Base-by-base conservation (phyloP, 2,329 filamentous ascomycete genomes). In the Pseudogymnoascus sp. region DNA sequence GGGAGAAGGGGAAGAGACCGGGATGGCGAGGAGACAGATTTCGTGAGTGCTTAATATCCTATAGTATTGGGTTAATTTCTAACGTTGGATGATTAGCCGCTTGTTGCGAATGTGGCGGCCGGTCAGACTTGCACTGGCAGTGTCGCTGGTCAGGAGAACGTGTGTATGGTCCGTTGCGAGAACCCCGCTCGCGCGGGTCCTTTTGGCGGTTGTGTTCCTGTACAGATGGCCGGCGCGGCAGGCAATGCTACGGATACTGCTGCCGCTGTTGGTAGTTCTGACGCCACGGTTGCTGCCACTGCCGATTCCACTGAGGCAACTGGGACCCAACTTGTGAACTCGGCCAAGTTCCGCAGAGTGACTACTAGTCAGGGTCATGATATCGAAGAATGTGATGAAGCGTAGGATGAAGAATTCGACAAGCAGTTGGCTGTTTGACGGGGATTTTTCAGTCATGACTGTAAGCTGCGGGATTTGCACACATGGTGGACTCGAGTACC, bases 161-260 rank as follows among this genome's bases (percentile, higher is more conserved):
- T 86, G 68, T 87, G 85, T 75, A 80, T 87, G 68, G 83, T 88
- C 60, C 79, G 83, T 26, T 86, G 84, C 75, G 75, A 84, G 76
- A 87, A 87, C 73, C 78, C 76, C 1, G 84, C 84, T 35, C 74
- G 79, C 62, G 83, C 83, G 38, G 84, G 85, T 13, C 85, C 85
- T 31, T 87, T 87, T 69, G 85, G 85, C 62, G 83, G 83, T 56
- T 82, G 83, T 67, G 79, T 86, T 16, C 81, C 82, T 11, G 79
- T 85, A 6, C 82, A 85, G 72, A 80, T 79, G 68, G 68, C 64
- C 29, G 47, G 47, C 1, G 63, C 68, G 24, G 63, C 61, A 2
- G 65, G 65, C 7, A 68, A 67, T 10, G 61, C 66, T 6, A 53
- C 47, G n/a, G 5, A 19, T 13, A 65, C 66, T 62, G 65, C 65